A percentile compares a stretch with the other conserved stretches of the same genome.
Conservation (phyloP, 208 protist species). For the Trypanosoma boissoni region DNA sequence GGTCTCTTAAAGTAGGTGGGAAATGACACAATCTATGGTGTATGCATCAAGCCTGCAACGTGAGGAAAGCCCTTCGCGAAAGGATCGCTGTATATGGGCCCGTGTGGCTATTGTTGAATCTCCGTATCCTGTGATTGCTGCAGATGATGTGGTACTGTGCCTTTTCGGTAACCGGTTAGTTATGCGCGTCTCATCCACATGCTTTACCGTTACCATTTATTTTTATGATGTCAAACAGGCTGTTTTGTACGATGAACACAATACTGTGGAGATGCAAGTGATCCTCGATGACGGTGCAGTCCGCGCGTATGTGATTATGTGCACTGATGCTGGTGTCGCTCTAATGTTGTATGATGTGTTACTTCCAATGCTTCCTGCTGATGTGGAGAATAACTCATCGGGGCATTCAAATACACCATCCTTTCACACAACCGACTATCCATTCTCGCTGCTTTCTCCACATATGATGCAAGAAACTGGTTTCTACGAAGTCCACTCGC, state of each 20-base stretch:
- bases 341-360: constrained; percentile 23
- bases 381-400: constrained; percentile 8
- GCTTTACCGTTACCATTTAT: constrained; percentile 49
- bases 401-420: not conserved
- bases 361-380: constrained; percentile 6
- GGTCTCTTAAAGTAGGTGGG: too few species aligned
- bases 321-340: not conserved
- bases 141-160: constrained; percentile 35
- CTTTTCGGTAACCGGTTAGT: constrained; percentile 36
- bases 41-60: not conserved
- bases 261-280: constrained; percentile 34
- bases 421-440: constrained; percentile 6
- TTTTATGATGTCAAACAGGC: constrained; percentile 27
- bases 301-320: constrained; percentile 28
- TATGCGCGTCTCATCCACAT: constrained; percentile 40
- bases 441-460: constrained; percentile 14
- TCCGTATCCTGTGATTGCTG: constrained; percentile 41
- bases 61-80: not conserved
- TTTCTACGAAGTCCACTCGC: constrained; percentile 26
- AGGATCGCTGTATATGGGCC: constrained; percentile 44
- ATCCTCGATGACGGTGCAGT: not conserved
- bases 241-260: constrained; percentile 5
- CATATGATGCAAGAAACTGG: constrained; percentile 12
- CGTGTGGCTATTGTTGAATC: constrained; percentile 38
- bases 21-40: not conserved